phyloP scores from a whole-genome alignment of 1,139 yeast species.

The Taphrina flavorubra region DNA sequence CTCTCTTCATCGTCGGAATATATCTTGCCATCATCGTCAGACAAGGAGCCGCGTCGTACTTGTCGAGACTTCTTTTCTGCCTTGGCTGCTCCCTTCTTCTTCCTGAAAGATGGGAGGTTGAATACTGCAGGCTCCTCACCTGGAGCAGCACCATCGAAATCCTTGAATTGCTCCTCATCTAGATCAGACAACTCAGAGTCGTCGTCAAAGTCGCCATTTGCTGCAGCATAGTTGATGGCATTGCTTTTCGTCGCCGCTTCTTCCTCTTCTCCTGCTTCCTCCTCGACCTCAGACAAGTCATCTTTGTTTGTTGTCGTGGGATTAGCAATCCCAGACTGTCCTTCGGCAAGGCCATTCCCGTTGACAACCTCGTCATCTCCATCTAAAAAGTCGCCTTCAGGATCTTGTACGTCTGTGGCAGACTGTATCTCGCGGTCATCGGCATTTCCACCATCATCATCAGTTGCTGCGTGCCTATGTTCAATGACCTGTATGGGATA shows the following conservation, averaged over 20 bases:
- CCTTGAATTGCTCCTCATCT: conserved; percentile 53
- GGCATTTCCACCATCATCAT: conserved; percentile 9
- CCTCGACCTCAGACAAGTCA: background rate
- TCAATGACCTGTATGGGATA: conserved; percentile 7
- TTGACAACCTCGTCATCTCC: conserved; percentile 3
- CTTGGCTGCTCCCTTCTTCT: conserved; percentile 44
- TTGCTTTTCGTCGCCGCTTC: background rate
- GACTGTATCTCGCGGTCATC: conserved; percentile 3
- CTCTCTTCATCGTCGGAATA: conserved; percentile 48
- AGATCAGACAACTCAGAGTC: conserved; percentile 52
- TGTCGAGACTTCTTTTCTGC: conserved; percentile 45
- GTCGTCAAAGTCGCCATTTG: conserved; percentile 44
- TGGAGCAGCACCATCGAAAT: conserved; percentile 48
- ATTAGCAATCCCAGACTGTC: conserved; percentile 9
- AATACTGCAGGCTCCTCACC: conserved; percentile 53
- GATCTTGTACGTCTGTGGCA: conserved; percentile 15
- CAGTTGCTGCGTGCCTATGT: background rate
- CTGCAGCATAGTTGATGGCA: conserved; percentile 35
- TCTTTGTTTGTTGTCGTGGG: background rate
- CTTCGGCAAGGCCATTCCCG: conserved; percentile 21
- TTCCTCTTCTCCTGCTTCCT: conserved; percentile 3
- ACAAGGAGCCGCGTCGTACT: conserved; percentile 45
- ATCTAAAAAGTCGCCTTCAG: conserved; percentile 19
- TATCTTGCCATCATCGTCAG: conserved; percentile 47
- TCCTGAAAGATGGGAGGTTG: conserved; percentile 54